A percentile compares a stretch with the other conserved stretches of the same genome.
Evolutionary conservation across 345 rosid species (phyloP).

Genomic region (Pelargonium nanum): DNA sequence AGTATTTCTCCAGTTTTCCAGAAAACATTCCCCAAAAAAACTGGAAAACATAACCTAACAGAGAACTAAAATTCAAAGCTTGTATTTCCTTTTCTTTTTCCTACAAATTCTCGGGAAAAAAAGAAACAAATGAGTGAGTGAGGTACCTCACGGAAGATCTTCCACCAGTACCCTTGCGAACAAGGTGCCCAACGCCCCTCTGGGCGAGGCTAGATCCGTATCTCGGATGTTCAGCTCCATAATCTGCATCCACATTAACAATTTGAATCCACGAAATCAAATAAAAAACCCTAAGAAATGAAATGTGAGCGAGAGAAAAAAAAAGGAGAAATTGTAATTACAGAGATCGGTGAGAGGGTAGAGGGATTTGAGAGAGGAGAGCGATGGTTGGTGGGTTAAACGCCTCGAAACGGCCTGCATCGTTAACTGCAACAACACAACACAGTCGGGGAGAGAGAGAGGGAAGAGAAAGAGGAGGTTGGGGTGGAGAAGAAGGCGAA

Average conservation of each 20-base stretch:
- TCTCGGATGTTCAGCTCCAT: slow-evolving; percentile 51
- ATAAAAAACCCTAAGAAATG: slow-evolving; percentile 4
- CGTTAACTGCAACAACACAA: slow-evolving; percentile 13
- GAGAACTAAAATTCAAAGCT: neutral
- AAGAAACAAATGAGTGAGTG: neutral
- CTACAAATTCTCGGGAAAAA: neutral
- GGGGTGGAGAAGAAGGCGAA: neutral
- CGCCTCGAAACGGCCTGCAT: slow-evolving; percentile 73
- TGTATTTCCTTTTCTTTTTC: neutral
- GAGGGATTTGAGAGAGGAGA: slow-evolving; percentile 38
- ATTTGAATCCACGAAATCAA: neutral
- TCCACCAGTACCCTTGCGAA: slow-evolving; percentile 99
- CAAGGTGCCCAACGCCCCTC: slow-evolving; percentile 65
- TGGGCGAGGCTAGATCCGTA: slow-evolving; percentile 51
- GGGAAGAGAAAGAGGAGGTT: neutral
- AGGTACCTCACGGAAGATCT: slow-evolving; percentile 84
- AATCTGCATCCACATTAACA: slow-evolving; percentile 22
- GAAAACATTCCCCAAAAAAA: no score
- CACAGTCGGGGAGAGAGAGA: neutral
- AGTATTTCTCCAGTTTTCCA: no score
- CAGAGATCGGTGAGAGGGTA: slow-evolving; percentile 46
- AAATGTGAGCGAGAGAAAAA: neutral
- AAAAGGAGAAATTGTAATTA: slow-evolving; percentile 18
- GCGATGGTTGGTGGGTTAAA: slow-evolving; percentile 45
- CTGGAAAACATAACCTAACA: neutral